These are phyloP conservation scores for Trichoderma sp. DNA, from an alignment of 2,329 filamentous ascomycete genomes.

Conservation along the genomic window DNA sequence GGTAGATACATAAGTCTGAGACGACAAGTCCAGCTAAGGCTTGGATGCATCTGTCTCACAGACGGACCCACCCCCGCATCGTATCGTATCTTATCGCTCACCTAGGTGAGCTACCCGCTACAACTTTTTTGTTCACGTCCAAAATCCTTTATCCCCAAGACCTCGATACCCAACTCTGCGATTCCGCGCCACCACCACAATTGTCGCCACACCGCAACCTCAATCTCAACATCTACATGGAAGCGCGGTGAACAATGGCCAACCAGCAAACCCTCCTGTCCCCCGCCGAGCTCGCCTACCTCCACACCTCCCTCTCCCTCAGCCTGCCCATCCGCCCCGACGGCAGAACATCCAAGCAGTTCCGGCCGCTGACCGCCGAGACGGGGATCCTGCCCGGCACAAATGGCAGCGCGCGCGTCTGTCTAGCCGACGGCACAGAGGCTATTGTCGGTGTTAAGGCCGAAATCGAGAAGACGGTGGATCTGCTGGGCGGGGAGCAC, in stretches of 20 bases:
- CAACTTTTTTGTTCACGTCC: conserved; percentile 31
- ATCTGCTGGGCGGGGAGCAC: conserved; percentile 35
- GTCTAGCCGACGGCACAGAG: conserved; percentile 93
- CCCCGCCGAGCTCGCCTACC: conserved; percentile 93
- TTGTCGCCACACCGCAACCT: background rate
- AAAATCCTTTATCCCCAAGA: conserved; percentile 34
- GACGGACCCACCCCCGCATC: conserved; percentile 32
- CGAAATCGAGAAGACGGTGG: conserved; percentile 77
- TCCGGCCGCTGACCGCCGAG: conserved; percentile 88
- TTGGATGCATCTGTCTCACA: background rate
- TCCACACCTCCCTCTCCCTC: conserved; percentile 83
- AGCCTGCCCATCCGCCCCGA: conserved; percentile 87
- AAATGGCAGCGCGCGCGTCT: conserved; percentile 91
- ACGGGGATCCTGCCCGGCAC: conserved; percentile 85
- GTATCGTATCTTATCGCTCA: conserved; percentile 44
- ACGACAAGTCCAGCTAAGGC: background rate
- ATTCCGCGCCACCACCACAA: background rate
- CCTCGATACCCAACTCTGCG: conserved; percentile 1
- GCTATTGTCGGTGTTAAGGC: conserved; percentile 95
- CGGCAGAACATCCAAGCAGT: conserved; percentile 78
- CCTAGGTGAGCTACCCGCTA: conserved; percentile 36
- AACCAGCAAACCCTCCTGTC: conserved; percentile 78
- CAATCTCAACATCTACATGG: background rate
- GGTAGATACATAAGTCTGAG: background rate
- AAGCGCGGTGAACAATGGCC: conserved; percentile 54